Base-by-base conservation (phyloP, 768 basidiomycete genomes). In the Lentinula sp. region DNA sequence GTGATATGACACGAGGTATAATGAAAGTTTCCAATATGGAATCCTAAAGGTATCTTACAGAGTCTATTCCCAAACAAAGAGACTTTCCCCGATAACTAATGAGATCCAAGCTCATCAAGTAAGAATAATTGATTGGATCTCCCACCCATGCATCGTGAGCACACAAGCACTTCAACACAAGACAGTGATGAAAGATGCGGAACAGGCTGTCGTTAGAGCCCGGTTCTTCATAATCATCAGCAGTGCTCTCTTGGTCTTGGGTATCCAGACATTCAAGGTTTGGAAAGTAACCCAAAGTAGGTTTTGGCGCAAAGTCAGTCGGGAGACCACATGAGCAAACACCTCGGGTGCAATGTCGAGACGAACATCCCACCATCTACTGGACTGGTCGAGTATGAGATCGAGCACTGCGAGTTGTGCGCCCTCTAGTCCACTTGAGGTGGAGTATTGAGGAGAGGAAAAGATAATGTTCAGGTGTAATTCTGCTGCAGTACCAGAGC, bases 61-160 rank as follows among this genome's bases (percentile, higher is more conserved):
- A 79, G 73, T 95, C 93, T 63, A 95, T 90, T 8, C 94, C 94
- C 57, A 95, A 73, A 73, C n/a, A 54, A n/a, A 54, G 35, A n/a
- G 53, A 54, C 7, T 18, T 36, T 23, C 36, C 53, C 18, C 20
- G 16, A 10, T 39, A 54, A 20, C 5, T 10, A 5, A 41, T 9
- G 20, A 54, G 53, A 6, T 54, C n/a, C 37, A 54, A 36, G 35
- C 20, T 54, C 7, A 37, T 54, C 36, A 54, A 54, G 35, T 18
- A 20, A 13, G 53, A 37, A 41, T 10, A 54, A 18, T 54, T 37
- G 16, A 54, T 18, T 18, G 53, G 53, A 54, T 41, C 18, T 12
- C 12, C 35, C 18, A 8, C 18, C 53, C 53, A 54, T 13, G 18
- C 15, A 54, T 54, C 37, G 6, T 39, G 37, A 36, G 13, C 18